Evolutionary conservation across 2,329 filamentous ascomycete genomes (phyloP).

Genomic region (Cladosporium colombiae): DNA sequence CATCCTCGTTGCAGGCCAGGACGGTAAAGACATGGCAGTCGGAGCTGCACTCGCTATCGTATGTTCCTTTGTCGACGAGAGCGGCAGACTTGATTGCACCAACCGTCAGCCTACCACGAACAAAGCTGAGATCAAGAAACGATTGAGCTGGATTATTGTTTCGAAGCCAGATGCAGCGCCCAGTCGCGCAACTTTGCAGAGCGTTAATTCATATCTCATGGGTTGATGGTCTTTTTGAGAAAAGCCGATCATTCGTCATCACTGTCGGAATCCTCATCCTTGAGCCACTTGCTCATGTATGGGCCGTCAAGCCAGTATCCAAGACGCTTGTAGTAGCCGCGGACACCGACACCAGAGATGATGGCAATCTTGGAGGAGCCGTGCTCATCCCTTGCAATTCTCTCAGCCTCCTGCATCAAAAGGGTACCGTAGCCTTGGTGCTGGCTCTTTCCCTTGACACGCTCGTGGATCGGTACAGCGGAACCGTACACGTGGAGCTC

Average conservation of each 20-base stretch:
- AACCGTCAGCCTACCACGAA: conserved; percentile 42
- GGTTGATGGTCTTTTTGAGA: conserved; percentile 26
- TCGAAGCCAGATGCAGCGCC: conserved; percentile 79
- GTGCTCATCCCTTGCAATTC: conserved; percentile 92
- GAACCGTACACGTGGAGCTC: conserved; percentile 97
- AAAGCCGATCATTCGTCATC: conserved; percentile 31
- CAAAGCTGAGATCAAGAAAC: conserved; percentile 75
- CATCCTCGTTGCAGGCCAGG: conserved; percentile 68
- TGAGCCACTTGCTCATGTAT: conserved; percentile 56
- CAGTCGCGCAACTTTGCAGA: conserved; percentile 80
- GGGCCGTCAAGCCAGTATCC: conserved; percentile 93
- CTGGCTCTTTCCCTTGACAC: conserved; percentile 95
- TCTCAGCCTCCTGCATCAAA: conserved; percentile 95
- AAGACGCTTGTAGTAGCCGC: conserved; percentile 90
- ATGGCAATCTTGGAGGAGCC: conserved; percentile 92
- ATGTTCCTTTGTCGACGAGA: conserved; percentile 70
- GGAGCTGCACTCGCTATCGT: conserved; percentile 74
- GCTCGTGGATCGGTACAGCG: conserved; percentile 93
- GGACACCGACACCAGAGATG: conserved; percentile 94
- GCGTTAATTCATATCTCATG: conserved; percentile 89
- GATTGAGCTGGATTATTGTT: conserved; percentile 80
- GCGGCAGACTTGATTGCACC: conserved; percentile 48
- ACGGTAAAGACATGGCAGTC: conserved; percentile 77
- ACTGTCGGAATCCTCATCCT: conserved; percentile 31
- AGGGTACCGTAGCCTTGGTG: conserved; percentile 96